A percentile compares a stretch with the other conserved stretches of the same genome.
Evolutionary conservation across 202 grass and related monocot genomes (phyloP).

Genomic region (Elaeis oleifera): DNA sequence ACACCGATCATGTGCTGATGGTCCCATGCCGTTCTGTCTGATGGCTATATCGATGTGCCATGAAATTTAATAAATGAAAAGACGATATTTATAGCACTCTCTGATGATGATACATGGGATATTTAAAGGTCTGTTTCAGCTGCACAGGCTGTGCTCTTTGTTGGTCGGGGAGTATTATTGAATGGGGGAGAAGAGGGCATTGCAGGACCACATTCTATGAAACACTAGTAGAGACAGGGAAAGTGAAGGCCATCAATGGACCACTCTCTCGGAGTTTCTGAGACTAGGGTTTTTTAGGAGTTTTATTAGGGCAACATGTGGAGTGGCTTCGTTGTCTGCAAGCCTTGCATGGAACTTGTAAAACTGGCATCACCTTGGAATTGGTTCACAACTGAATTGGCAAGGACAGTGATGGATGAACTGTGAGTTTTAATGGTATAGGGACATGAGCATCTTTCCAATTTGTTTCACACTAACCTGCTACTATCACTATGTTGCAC

Average conservation of each 20-base stretch:
- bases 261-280: not conserved
- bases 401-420: conserved; percentile 2
- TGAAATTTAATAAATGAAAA: too few relatives aligned
- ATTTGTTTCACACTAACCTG: not conserved
- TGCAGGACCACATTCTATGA: too few relatives aligned
- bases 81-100: too few relatives aligned
- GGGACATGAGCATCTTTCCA: conserved; percentile 1
- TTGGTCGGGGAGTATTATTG: too few relatives aligned
- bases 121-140: too few relatives aligned
- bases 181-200: too few relatives aligned
- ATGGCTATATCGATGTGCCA: too few relatives aligned
- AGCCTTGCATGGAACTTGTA: conserved; percentile 9
- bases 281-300: not conserved
- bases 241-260: conserved; percentile 1
- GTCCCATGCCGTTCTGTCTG: too few relatives aligned
- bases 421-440: conserved; percentile 6
- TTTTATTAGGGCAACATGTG: not conserved
- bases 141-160: too few relatives aligned
- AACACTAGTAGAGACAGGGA: too few relatives aligned
- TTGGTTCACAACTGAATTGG: not conserved
- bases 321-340: not conserved
- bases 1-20: too few relatives aligned
- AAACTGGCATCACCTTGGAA: conserved; percentile 4
- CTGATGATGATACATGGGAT: too few relatives aligned
- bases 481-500: not conserved